Conservation (phyloP, 768 basidiomycete genomes). For the Tulasnella sp. region DNA sequence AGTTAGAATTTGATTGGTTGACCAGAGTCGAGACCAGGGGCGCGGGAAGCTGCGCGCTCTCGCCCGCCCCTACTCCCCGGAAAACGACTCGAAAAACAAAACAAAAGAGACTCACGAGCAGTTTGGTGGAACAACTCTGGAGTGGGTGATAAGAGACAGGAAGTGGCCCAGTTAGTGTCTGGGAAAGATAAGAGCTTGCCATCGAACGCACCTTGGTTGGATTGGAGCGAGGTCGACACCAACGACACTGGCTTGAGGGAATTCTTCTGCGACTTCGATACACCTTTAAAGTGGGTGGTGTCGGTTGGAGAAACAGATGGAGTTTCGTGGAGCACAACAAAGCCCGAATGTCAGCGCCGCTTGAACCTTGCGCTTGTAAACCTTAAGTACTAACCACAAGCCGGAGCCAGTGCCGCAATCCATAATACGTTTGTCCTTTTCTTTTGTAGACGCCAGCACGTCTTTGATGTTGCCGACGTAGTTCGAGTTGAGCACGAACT, state of each 20-base stretch:
- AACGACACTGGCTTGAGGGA: slow-evolving; percentile 55
- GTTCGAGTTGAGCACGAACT: slow-evolving; percentile 55
- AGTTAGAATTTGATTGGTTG: slow-evolving; percentile 4
- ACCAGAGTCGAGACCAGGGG: background rate
- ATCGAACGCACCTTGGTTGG: slow-evolving; percentile 54
- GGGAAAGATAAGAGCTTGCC: slow-evolving; percentile 17
- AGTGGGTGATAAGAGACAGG: slow-evolving; percentile 20
- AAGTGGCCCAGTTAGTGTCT: background rate
- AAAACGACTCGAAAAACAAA: background rate
- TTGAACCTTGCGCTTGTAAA: background rate
- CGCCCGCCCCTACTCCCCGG: slow-evolving; percentile 4
- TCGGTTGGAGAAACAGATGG: slow-evolving; percentile 1
- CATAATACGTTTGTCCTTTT: slow-evolving; percentile 46
- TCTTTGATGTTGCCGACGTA: slow-evolving; percentile 59
- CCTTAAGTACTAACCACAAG: slow-evolving; percentile 45
- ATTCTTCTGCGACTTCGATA: slow-evolving; percentile 62
- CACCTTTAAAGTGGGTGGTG: slow-evolving; percentile 40
- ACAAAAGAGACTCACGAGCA: slow-evolving; percentile 52
- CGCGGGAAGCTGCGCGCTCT: slow-evolving; percentile 8
- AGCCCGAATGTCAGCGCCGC: background rate
- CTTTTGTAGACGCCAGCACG: slow-evolving; percentile 38
- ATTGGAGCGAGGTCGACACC: slow-evolving; percentile 74
- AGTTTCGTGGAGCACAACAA: background rate
- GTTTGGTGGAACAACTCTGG: slow-evolving; percentile 56
- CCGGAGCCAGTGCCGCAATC: slow-evolving; percentile 66